Evolutionary conservation across 1,284 basidiomycete species (phyloP), one percentile per base, ranked within the genome.

Genomic region (Sphaerobolus stellatus): DNA sequence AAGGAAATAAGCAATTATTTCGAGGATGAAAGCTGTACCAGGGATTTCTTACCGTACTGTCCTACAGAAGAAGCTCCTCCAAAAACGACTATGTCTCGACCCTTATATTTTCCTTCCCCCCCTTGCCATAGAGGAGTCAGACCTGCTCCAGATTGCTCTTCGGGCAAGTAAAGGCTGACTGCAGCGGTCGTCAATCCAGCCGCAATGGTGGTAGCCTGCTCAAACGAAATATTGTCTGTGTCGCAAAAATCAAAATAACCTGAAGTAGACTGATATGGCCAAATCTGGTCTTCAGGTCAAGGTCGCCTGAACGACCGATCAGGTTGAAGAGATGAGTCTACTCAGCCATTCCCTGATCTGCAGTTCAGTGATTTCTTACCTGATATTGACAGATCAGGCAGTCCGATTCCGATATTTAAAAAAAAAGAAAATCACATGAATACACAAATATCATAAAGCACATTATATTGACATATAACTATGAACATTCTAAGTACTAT

Each of bases 41-140:
- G 38, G 44, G 16, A 5, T 16, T 29, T 6, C 64, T 51, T 24
- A 72, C 63, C 62, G 54, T 71, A 79, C 64, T 69, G 67, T 51
- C 58, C 78, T 6, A 78, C 63, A 55, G 73, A 73, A 0, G 71
- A 70, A 2, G 75, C 64, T 11, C 78, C 79, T 11, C 76, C 78
- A 50, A 76, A 61, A 48, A 80, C 66, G 48, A 80, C 56, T 30
- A 76, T 66, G 2, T 76, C 67, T 53, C 71, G 68, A 6, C 66
- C 64, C 0, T 64, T 52, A 58, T 73, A 75, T 50, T 74, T 75
- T 14, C 68, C 67, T 2, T 68, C 58, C 2, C 70, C 70, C 16
- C 62, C 64, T 41, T 66, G 53, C 27, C 54, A 56, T 18, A 48
- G 48, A 24, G 54, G 25, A 13, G 27, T 45, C 22, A 58, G 44